A percentile compares a stretch with the other conserved stretches of the same genome.
phyloP scores from a whole-genome alignment of 257 asterid genomes.

The Thymus mandschuricus region DNA sequence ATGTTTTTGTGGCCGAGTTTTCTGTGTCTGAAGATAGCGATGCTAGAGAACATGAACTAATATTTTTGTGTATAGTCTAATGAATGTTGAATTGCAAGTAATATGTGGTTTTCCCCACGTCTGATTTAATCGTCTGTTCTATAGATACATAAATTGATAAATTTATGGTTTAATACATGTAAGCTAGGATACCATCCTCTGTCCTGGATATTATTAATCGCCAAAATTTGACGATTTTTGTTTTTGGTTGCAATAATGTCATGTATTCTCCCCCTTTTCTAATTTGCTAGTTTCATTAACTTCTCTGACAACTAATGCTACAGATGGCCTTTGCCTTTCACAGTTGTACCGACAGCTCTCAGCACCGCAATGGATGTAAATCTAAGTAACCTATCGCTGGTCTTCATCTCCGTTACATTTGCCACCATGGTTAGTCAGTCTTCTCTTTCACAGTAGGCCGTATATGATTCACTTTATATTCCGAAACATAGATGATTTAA shows the following conservation, averaged over 20 bases:
- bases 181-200: not conserved
- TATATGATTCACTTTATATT: conserved; percentile 10
- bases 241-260: not conserved
- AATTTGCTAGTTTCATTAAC: conserved; percentile 55
- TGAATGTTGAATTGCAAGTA: conserved; percentile 4
- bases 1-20: not conserved
- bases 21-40: not conserved
- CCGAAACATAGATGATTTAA: not conserved
- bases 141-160: not conserved
- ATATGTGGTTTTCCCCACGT: not conserved
- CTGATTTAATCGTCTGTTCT: not conserved
- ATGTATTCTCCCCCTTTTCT: conserved; percentile 5
- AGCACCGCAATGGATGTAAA: conserved; percentile 98
- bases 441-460: conserved; percentile 26
- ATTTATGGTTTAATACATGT: not conserved
- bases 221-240: not conserved
- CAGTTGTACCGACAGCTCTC: conserved; percentile 99
- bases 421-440: conserved; percentile 91
- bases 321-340: conserved; percentile 93
- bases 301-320: conserved; percentile 86
- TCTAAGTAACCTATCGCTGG: conserved; percentile 95
- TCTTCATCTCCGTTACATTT: conserved; percentile 97
- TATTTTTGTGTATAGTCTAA: not conserved
- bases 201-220: conserved; percentile 22
- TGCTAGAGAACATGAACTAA: conserved; percentile 1